Percentiles rank a stretch among this genome's conserved stretches.
phyloP scores from a whole-genome alignment of 2,329 filamentous ascomycete genomes.

The Xylariaceae sp. region DNA sequence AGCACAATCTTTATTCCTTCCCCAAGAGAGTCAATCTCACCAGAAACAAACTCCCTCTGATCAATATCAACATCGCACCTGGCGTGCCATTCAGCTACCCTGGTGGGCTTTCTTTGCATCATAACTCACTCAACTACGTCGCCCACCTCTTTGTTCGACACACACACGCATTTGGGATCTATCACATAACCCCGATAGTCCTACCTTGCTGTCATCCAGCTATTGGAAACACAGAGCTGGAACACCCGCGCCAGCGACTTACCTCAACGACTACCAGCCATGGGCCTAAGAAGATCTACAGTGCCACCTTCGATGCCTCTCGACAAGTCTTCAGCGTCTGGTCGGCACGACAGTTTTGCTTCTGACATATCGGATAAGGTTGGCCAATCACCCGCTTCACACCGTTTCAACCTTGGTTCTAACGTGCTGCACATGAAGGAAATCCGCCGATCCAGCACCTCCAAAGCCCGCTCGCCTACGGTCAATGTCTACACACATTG shows the following conservation, averaged over 20 bases:
- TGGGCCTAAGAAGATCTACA: constrained; percentile 21
- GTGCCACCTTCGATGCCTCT: constrained; percentile 19
- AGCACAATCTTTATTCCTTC: neutral
- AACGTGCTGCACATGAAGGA: constrained; percentile 3
- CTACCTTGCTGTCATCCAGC: no score
- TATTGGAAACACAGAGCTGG: neutral
- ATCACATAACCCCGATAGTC: neutral
- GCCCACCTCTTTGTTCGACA: neutral
- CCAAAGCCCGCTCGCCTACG: constrained; percentile 35
- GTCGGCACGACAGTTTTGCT: constrained; percentile 26
- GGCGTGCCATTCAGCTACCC: constrained; percentile 1
- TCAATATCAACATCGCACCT: neutral
- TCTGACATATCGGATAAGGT: constrained; percentile 27
- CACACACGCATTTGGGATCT: neutral
- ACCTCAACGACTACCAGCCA: constrained; percentile 10
- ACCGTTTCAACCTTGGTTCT: neutral
- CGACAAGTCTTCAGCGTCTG: constrained; percentile 14
- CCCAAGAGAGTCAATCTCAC: neutral
- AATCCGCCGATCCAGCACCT: neutral
- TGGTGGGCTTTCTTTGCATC: neutral
- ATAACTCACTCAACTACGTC: neutral
- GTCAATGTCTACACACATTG: constrained; percentile 55
- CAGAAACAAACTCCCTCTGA: neutral
- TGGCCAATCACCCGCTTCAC: constrained; percentile 1
- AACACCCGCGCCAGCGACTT: neutral